A percentile compares a stretch with the other conserved stretches of the same genome.
phyloP scores from a whole-genome alignment of 1,284 basidiomycete species.

The Malassezia pachydermatis region DNA sequence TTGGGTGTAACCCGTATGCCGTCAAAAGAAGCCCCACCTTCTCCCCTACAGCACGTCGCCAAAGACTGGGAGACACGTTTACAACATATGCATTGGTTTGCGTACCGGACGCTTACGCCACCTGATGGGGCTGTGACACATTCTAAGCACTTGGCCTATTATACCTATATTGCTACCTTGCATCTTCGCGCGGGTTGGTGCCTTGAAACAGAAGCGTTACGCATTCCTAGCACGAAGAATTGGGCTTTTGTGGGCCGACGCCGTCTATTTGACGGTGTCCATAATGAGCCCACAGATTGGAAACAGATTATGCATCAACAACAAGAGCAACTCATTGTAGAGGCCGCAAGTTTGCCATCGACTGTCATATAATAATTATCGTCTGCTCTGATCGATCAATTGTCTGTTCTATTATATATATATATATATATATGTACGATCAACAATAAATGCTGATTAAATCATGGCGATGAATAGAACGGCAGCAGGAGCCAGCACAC shows the following conservation, averaged over 20 bases:
- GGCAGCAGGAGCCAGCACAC: no score
- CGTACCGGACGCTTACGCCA: constrained; percentile 10
- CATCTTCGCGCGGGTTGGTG: constrained; percentile 64
- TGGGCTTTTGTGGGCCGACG: constrained; percentile 65
- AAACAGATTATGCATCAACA: neutral
- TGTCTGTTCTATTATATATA: no score
- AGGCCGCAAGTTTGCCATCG: no score
- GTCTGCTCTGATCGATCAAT: no score
- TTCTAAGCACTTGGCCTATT: constrained; percentile 49
- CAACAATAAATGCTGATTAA: no score
- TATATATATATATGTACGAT: no score
- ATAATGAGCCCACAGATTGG: no score
- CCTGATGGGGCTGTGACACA: neutral
- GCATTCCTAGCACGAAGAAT: constrained; percentile 84
- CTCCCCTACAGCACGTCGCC: no score
- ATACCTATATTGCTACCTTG: constrained; percentile 42
- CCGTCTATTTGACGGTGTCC: no score
- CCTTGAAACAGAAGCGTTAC: constrained; percentile 70
- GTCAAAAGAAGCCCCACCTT: neutral
- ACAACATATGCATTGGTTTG: constrained; percentile 2
- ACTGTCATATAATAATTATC: no score
- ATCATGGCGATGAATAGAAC: no score
- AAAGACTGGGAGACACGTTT: neutral
- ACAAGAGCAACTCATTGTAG: no score
- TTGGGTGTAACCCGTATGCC: neutral